Percentiles rank a stretch among this genome's conserved stretches.
These are phyloP conservation scores for Cystoisospora suis DNA, from an alignment of 169 alveolate species.

Conservation along the genomic window DNA sequence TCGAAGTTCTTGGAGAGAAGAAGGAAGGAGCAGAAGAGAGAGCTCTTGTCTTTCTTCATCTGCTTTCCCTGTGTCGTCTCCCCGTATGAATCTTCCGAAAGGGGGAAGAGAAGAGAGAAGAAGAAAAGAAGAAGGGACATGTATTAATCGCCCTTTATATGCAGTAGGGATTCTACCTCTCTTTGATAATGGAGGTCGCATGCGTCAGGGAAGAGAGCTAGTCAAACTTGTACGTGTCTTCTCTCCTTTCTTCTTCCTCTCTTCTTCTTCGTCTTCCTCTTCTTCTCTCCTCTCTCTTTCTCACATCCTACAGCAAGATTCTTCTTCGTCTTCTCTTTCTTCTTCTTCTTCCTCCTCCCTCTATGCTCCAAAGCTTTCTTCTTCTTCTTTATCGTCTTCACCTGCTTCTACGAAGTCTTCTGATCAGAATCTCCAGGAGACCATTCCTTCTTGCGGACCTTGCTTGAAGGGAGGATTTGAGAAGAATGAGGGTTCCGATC, in stretches of 20 bases:
- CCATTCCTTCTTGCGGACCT: too few relatives aligned
- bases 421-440: neutral
- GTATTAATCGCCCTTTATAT: neutral
- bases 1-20: neutral
- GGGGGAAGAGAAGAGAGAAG: too few relatives aligned
- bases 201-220: constrained; percentile 28
- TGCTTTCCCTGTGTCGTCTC: too few relatives aligned
- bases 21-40: neutral
- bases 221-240: neutral
- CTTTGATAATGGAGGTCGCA: constrained; percentile 6
- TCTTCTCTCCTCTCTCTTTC: neutral
- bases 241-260: neutral
- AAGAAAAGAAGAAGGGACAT: neutral
- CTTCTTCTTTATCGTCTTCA: neutral
- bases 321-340: neutral
- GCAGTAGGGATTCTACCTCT: constrained; percentile 20
- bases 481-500: too few relatives aligned
- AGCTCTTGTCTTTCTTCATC: too few relatives aligned
- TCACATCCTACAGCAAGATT: neutral
- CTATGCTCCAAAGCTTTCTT: too few relatives aligned
- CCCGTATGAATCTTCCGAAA: too few relatives aligned
- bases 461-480: too few relatives aligned
- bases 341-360: neutral
- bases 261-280: neutral
- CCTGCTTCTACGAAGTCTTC: too few relatives aligned